Percentiles rank a stretch among this genome's conserved stretches.
Evolutionary conservation across 2,329 filamentous ascomycete species (phyloP).

Genomic region (Monilinia aucupariae): DNA sequence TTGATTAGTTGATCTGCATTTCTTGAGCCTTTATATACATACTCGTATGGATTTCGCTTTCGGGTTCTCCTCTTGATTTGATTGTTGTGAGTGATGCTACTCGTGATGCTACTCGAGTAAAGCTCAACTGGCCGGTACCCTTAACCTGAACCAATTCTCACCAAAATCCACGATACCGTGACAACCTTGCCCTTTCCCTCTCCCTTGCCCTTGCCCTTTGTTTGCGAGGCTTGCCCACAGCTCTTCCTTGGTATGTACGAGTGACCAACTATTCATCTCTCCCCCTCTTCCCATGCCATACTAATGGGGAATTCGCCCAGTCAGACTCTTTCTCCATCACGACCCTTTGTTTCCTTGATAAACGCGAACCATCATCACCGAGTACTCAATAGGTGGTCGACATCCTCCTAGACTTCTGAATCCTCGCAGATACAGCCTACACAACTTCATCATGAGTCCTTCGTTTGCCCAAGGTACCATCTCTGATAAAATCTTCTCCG

Average conservation of each 20-base stretch:
- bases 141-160: background rate
- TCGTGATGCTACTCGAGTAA: too few species aligned
- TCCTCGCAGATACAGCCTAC: background rate
- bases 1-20: background rate
- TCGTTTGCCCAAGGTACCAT: constrained; percentile 14
- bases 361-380: background rate
- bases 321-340: background rate
- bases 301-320: background rate
- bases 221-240: background rate
- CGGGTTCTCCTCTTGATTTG: background rate
- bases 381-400: background rate
- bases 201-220: background rate
- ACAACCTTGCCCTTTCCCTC: too few species aligned
- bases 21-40: background rate
- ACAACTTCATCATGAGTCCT: background rate
- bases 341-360: background rate
- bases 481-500: background rate
- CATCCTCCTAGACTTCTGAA: background rate
- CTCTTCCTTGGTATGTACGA: background rate
- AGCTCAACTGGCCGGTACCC: background rate
- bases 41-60: too few species aligned
- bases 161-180: background rate
- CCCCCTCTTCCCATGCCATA: background rate
- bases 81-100: background rate
- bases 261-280: background rate